A percentile compares a stretch with the other conserved stretches of the same genome.
These are phyloP conservation scores for Aspergillus transmontanensis DNA, from an alignment of 2,329 filamentous ascomycete genomes.

Conservation along the genomic window DNA sequence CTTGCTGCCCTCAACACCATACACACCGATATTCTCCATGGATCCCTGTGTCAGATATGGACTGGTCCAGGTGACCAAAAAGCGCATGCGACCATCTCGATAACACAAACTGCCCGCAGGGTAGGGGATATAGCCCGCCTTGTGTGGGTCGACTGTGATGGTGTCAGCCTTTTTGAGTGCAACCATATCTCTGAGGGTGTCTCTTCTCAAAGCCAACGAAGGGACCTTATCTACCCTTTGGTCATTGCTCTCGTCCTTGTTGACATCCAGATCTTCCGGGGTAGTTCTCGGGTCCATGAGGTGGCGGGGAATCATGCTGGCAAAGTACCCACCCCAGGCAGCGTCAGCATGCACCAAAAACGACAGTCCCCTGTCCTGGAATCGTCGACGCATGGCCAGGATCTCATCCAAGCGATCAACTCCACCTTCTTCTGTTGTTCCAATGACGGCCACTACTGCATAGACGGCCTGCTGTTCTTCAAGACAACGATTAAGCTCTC, in stretches of 20 bases:
- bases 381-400: slow-evolving; percentile 43
- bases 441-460: slow-evolving; percentile 51
- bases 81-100: slow-evolving; percentile 47
- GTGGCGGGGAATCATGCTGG: slow-evolving; percentile 44
- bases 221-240: slow-evolving; percentile 14
- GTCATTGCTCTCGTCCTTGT: no score
- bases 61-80: slow-evolving; percentile 49
- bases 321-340: slow-evolving; percentile 56
- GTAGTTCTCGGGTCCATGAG: not conserved
- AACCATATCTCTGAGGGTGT: slow-evolving; percentile 40
- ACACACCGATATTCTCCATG: slow-evolving; percentile 45
- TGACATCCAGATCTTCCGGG: no score
- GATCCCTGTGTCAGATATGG: slow-evolving; percentile 46
- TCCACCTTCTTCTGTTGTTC: slow-evolving; percentile 53
- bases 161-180: slow-evolving; percentile 47
- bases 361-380: slow-evolving; percentile 46
- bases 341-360: slow-evolving; percentile 53
- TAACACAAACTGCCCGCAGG: slow-evolving; percentile 51
- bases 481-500: slow-evolving; percentile 19
- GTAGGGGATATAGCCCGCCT: slow-evolving; percentile 52
- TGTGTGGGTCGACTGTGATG: slow-evolving; percentile 54
- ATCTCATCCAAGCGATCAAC: slow-evolving; percentile 47
- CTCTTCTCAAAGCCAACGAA: slow-evolving; percentile 19
- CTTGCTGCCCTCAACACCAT: slow-evolving; percentile 53
- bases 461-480: slow-evolving; percentile 39